Percentiles rank a stretch among this genome's conserved stretches.
Conservation (phyloP, 257 asterid species). For the Ligustrum vulgare region DNA sequence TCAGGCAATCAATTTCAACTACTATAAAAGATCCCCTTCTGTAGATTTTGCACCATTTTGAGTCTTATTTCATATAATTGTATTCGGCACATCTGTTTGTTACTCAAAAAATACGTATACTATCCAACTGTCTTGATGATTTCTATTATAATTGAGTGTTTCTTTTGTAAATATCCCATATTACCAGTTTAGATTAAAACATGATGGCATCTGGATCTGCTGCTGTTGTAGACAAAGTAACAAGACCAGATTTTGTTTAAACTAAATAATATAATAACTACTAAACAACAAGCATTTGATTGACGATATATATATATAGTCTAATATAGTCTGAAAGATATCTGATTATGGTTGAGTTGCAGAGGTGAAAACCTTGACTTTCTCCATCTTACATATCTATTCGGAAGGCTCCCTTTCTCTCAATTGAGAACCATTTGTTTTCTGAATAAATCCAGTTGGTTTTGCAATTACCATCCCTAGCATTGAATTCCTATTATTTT, state of each 20-base stretch:
- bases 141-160: neutral
- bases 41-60: neutral
- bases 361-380: neutral
- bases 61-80: neutral
- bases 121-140: neutral
- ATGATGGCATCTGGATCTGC: neutral
- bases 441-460: neutral
- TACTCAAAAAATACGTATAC: neutral
- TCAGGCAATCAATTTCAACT: neutral
- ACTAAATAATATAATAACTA: neutral
- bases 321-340: neutral
- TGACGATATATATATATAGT: neutral
- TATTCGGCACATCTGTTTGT: neutral
- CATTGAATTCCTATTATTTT: conserved; percentile 7
- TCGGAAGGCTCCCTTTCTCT: neutral
- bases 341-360: neutral
- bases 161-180: neutral
- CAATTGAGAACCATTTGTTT: neutral
- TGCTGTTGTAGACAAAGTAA: neutral
- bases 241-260: neutral
- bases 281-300: neutral
- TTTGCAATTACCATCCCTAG: conserved; percentile 3
- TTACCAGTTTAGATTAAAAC: neutral
- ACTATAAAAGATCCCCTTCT: neutral
- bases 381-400: neutral